These are phyloP conservation scores for Hevea brasiliensis DNA, from an alignment of 345 rosid genomes.

Conservation along the genomic window DNA sequence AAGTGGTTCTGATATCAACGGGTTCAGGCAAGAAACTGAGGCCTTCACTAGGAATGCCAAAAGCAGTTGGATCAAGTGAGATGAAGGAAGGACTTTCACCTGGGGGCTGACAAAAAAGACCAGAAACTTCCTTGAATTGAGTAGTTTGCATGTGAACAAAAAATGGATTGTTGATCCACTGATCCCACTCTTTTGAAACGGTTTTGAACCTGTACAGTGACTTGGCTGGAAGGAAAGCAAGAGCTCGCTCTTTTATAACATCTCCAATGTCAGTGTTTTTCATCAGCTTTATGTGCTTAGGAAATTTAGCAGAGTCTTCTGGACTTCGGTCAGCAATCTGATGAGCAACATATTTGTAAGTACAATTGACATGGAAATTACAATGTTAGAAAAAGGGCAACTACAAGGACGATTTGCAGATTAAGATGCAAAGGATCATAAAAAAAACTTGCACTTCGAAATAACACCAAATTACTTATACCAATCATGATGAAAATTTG, in stretches of 20 bases:
- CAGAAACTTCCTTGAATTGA: slow-evolving; percentile 35
- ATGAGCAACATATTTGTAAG: neutral
- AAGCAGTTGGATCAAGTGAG: slow-evolving; percentile 22
- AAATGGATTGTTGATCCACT: slow-evolving; percentile 38
- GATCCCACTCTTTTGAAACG: slow-evolving; percentile 44
- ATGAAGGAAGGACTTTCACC: slow-evolving; percentile 30
- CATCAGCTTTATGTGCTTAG: slow-evolving; percentile 5
- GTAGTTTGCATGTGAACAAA: slow-evolving; percentile 39
- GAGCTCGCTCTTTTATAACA: slow-evolving; percentile 27
- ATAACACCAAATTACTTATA: neutral
- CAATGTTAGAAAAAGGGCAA: neutral
- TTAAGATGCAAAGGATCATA: neutral
- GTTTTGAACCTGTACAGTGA: slow-evolving; percentile 39
- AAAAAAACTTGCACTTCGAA: neutral
- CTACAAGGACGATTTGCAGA: neutral
- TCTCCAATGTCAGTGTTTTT: slow-evolving; percentile 14
- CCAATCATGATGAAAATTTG: neutral
- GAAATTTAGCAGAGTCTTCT: neutral
- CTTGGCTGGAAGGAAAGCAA: slow-evolving; percentile 46
- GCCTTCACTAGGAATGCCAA: slow-evolving; percentile 34
- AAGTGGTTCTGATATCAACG: slow-evolving; percentile 27
- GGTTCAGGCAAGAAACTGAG: slow-evolving; percentile 35
- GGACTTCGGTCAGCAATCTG: neutral
- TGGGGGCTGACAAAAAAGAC: slow-evolving; percentile 36
- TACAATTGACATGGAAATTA: neutral